These are phyloP conservation scores for Astrothelium macrocarpum DNA, from an alignment of 495 filamentous ascomycete genomes.

Conservation along the genomic window DNA sequence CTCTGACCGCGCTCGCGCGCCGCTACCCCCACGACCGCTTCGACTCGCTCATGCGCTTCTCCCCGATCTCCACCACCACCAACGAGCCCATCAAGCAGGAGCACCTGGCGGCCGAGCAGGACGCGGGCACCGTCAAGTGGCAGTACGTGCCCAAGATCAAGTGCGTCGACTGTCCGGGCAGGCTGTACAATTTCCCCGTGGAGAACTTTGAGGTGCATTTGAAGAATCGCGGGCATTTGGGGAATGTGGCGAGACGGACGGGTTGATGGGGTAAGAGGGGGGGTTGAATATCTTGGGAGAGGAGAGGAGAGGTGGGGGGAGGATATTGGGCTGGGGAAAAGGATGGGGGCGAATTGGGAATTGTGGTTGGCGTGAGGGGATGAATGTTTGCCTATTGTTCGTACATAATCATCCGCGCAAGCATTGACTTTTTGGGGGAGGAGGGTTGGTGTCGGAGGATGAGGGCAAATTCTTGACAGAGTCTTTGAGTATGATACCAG, in stretches of 20 bases:
- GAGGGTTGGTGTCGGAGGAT: too few species aligned
- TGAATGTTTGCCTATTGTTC: too few species aligned
- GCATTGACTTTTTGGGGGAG: too few species aligned
- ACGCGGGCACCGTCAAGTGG: conserved; percentile 50
- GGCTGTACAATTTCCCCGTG: conserved; percentile 78
- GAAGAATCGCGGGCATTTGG: conserved; percentile 67
- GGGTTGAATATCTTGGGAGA: too few species aligned
- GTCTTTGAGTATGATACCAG: too few species aligned
- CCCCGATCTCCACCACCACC: conserved; percentile 39
- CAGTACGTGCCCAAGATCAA: conserved; percentile 76
- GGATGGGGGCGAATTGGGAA: background rate
- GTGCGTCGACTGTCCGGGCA: conserved; percentile 86
- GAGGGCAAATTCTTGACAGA: too few species aligned
- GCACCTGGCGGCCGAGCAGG: conserved; percentile 37
- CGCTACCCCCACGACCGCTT: conserved; percentile 68
- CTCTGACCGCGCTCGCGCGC: conserved; percentile 53
- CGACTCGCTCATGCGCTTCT: conserved; percentile 81
- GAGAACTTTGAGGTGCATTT: conserved; percentile 88
- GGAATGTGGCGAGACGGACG: conserved; percentile 55
- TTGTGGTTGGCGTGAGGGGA: too few species aligned
- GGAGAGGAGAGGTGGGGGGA: conserved; percentile 1
- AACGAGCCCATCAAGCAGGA: conserved; percentile 37
- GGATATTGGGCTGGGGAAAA: background rate
- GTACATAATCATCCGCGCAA: too few species aligned
- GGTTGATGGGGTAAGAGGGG: conserved; percentile 15